Conservation (phyloP, 2,329 filamentous ascomycete species). For the Lecanicillium sp. region DNA sequence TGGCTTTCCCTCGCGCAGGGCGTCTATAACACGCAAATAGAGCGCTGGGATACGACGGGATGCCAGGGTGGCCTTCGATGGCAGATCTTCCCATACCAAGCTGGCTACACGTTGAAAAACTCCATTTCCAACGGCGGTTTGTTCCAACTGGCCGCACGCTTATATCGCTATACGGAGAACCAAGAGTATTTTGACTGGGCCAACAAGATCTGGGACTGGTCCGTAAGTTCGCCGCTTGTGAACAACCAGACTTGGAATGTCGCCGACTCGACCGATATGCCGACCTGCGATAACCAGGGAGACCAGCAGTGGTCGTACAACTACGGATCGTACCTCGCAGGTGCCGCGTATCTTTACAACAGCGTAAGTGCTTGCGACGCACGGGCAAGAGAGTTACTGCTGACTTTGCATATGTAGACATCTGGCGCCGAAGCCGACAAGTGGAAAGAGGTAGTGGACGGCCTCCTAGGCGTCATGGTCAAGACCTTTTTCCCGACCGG, state of each 20-base stretch:
- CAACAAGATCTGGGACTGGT: slow-evolving; percentile 55
- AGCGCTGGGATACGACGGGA: slow-evolving; percentile 23
- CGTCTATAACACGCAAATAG: slow-evolving; percentile 42
- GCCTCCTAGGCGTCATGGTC: slow-evolving; percentile 26
- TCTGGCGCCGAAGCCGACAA: slow-evolving; percentile 27
- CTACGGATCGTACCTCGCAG: too few relatives aligned
- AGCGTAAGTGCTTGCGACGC: slow-evolving; percentile 9
- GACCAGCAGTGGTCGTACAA: too few relatives aligned
- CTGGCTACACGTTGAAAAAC: slow-evolving; percentile 55
- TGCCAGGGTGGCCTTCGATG: slow-evolving; percentile 68
- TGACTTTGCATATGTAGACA: too few relatives aligned
- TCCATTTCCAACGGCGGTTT: slow-evolving; percentile 52
- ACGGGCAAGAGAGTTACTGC: too few relatives aligned
- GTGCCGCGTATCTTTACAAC: slow-evolving; percentile 56
- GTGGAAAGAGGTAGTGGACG: slow-evolving; percentile 43
- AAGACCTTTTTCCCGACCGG: slow-evolving; percentile 43
- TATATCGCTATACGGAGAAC: slow-evolving; percentile 63
- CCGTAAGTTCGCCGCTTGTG: slow-evolving; percentile 45
- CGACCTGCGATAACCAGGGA: too few relatives aligned
- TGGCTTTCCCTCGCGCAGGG: slow-evolving; percentile 67
- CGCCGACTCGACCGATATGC: too few relatives aligned
- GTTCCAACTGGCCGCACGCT: slow-evolving; percentile 56
- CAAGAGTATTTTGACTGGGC: slow-evolving; percentile 57
- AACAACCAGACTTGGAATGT: slow-evolving; percentile 29
- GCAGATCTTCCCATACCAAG: slow-evolving; percentile 68